phyloP scores from a whole-genome alignment of 805 yeast genomes.

The Candida sithepensis region DNA sequence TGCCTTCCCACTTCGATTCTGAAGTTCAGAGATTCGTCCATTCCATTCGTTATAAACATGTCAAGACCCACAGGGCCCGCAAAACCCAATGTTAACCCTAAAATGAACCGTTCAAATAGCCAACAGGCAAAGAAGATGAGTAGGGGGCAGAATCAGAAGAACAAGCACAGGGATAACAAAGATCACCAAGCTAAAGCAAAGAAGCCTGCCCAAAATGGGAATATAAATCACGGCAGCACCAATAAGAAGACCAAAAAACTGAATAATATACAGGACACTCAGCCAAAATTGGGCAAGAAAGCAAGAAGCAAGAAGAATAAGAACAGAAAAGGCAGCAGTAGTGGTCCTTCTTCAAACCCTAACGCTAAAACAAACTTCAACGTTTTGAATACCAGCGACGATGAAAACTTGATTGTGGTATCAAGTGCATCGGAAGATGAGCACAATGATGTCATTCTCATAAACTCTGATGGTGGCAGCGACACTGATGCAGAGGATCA shows the following conservation, averaged over 20 bases:
- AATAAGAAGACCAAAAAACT: conserved; percentile 1
- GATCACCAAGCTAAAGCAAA: too few species aligned
- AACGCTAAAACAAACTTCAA: conserved; percentile 4
- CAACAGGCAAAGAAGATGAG: neutral
- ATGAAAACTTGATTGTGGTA: conserved; percentile 5
- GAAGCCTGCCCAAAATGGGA: too few species aligned
- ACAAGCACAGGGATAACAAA: conserved; percentile 2
- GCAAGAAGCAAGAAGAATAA: conserved; percentile 6
- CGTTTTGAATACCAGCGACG: conserved; percentile 5
- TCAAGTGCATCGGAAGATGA: conserved; percentile 11
- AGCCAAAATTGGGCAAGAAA: conserved; percentile 5
- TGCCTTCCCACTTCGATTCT: too few species aligned
- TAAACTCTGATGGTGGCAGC: conserved; percentile 5
- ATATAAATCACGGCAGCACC: neutral
- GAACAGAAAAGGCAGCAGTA: neutral
- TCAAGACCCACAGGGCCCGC: neutral
- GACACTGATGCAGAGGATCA: too few species aligned
- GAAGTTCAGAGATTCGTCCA: too few species aligned
- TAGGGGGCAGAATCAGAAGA: neutral
- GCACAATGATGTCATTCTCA: conserved; percentile 9
- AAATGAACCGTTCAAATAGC: neutral
- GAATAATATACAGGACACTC: neutral
- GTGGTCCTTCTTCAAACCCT: neutral
- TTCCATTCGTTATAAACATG: too few species aligned
- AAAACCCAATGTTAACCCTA: neutral